phyloP scores from a whole-genome alignment of 805 yeast species.

The Sugiyamaella floridensis region DNA sequence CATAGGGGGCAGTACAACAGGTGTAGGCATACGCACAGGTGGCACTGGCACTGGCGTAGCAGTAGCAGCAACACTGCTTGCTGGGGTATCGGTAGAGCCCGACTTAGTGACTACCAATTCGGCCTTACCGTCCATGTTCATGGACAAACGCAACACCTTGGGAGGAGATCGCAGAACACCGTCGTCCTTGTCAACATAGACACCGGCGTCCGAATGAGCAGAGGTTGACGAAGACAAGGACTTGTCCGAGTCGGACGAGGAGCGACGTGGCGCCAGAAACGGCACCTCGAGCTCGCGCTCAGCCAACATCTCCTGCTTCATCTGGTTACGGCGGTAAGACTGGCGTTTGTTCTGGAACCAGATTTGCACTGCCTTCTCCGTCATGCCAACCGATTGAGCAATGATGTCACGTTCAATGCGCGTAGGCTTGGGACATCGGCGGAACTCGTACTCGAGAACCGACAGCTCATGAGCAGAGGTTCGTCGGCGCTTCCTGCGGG shows the following conservation, averaged over 20 bases:
- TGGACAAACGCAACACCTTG: slow-evolving; percentile 22
- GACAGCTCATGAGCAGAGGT: slow-evolving; percentile 83
- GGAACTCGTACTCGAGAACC: slow-evolving; percentile 74
- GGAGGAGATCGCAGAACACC: slow-evolving; percentile 5
- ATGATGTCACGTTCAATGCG: slow-evolving; percentile 67
- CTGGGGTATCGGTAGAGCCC: background rate
- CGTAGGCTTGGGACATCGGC: slow-evolving; percentile 72
- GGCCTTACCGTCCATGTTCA: slow-evolving; percentile 37
- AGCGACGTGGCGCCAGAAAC: background rate
- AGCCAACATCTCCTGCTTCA: slow-evolving; percentile 31
- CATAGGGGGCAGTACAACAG: background rate
- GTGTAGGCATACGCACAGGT: background rate
- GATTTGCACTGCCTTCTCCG: slow-evolving; percentile 95
- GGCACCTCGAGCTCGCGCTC: slow-evolving; percentile 11
- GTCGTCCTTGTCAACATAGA: slow-evolving; percentile 11
- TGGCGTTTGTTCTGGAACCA: slow-evolving; percentile 93
- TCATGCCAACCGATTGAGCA: slow-evolving; percentile 78
- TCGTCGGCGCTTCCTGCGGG: slow-evolving; percentile 91
- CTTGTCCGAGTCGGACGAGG: slow-evolving; percentile 2
- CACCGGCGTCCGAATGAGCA: slow-evolving; percentile 1
- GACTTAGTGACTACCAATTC: slow-evolving; percentile 25
- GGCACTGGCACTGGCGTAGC: background rate
- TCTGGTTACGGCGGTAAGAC: slow-evolving; percentile 11
- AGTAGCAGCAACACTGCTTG: background rate
- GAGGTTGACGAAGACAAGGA: background rate